phyloP scores from a whole-genome alignment of 2,329 filamentous ascomycete species.

The Fusarium sp. region DNA sequence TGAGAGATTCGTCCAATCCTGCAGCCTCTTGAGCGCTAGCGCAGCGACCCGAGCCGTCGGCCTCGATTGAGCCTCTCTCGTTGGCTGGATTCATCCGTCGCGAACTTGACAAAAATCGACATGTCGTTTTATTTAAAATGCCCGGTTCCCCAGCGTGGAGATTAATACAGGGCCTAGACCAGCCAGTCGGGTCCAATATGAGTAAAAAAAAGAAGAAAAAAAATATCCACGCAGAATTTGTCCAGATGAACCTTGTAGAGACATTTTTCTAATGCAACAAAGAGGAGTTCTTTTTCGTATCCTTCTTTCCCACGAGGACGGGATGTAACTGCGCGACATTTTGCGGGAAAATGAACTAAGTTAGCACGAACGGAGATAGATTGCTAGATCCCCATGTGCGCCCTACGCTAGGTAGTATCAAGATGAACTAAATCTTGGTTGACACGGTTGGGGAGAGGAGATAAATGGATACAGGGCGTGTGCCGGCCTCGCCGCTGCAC shows the following conservation, averaged over 20 bases:
- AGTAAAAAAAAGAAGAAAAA: background rate
- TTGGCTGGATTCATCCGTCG: slow-evolving; percentile 3
- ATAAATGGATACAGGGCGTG: background rate
- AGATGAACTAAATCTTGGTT: background rate
- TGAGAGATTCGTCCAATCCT: background rate
- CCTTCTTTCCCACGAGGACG: background rate
- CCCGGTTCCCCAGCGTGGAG: slow-evolving; percentile 4
- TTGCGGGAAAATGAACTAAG: background rate
- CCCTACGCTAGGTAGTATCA: background rate
- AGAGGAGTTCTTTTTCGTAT: background rate
- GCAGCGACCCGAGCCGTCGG: slow-evolving; percentile 33
- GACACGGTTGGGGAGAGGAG: background rate
- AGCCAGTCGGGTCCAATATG: background rate
- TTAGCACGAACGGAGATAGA: background rate
- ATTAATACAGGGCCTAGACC: slow-evolving; percentile 3
- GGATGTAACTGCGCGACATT: background rate
- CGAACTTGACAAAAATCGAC: background rate
- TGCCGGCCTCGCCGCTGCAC: slow-evolving; percentile 1
- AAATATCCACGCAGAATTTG: background rate
- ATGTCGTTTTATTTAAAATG: background rate
- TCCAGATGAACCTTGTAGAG: background rate
- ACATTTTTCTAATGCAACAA: background rate
- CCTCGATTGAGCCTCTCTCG: background rate
- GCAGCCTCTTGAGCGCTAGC: slow-evolving; percentile 15
- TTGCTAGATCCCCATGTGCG: background rate